Percentiles rank a stretch among this genome's conserved stretches.
Conservation (phyloP, 1,139 yeast species). For the Candida pseudoviswanathii region DNA sequence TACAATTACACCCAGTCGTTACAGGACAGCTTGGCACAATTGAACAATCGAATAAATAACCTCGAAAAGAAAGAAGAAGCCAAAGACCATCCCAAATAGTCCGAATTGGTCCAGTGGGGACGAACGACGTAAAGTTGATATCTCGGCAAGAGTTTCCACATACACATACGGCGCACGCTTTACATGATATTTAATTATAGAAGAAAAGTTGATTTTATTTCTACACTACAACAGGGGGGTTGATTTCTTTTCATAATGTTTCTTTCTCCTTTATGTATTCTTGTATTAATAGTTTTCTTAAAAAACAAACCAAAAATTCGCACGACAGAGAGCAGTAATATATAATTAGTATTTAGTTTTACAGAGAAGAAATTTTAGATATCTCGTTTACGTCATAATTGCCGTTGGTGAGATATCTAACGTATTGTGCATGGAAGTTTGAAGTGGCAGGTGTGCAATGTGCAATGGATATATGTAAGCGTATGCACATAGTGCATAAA, state of each 20-base stretch:
- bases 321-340: neutral
- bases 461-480: no score
- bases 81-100: neutral
- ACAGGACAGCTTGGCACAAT: slow-evolving; percentile 29
- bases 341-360: no score
- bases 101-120: neutral
- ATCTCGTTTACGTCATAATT: no score
- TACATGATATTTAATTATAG: no score
- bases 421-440: no score
- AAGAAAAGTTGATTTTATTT: neutral
- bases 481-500: no score
- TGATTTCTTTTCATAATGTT: neutral
- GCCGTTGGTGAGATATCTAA: no score
- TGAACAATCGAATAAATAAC: slow-evolving; percentile 23
- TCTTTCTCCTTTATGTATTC: neutral
- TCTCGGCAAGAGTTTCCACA: no score
- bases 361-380: no score
- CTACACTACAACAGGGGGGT: neutral
- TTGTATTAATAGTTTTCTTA: neutral
- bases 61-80: slow-evolving; percentile 12
- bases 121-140: no score
- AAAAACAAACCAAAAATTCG: neutral
- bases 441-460: no score
- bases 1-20: slow-evolving; percentile 36
- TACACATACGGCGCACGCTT: no score